These are phyloP conservation scores for Triangularia setosa DNA, from an alignment of 2,329 filamentous ascomycete genomes.

Conservation along the genomic window DNA sequence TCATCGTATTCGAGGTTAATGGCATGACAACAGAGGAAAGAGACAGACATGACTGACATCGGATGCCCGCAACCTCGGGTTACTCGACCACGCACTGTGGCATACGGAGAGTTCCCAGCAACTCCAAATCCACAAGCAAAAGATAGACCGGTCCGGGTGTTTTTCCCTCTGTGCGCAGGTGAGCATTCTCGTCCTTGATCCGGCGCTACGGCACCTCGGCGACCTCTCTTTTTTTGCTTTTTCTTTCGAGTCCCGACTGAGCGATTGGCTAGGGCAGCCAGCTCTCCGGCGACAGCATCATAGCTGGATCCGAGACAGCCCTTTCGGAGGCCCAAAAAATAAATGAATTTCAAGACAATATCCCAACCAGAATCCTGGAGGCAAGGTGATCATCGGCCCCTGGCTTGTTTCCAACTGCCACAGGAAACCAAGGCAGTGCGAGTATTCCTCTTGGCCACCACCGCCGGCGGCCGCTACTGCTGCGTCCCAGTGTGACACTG, in stretches of 20 bases:
- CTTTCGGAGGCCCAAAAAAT: not conserved
- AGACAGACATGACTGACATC: not conserved
- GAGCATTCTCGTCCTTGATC: not conserved
- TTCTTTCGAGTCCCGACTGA: not conserved
- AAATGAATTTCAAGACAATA: not conserved
- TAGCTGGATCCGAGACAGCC: not conserved
- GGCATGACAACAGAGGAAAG: not conserved
- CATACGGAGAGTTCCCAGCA: not conserved
- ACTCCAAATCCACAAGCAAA: not conserved
- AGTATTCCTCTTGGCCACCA: not conserved
- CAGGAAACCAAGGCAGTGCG: not conserved
- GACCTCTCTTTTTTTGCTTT: not conserved
- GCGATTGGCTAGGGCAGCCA: not conserved
- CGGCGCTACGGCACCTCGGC: constrained; percentile 1
- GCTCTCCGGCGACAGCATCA: not conserved
- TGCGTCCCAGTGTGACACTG: not conserved
- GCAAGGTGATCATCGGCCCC: not conserved
- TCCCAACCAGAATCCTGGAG: not conserved
- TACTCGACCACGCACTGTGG: not conserved
- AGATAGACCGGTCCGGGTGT: not conserved
- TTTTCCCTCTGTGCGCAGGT: not conserved
- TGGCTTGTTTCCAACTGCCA: not conserved
- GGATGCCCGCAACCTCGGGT: not conserved
- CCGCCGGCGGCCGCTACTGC: not conserved
- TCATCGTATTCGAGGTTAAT: not conserved